Evolutionary conservation across 495 filamentous ascomycete genomes (phyloP), one percentile per base, ranked within the genome.

Genomic region (Jackrogersella minutella): DNA sequence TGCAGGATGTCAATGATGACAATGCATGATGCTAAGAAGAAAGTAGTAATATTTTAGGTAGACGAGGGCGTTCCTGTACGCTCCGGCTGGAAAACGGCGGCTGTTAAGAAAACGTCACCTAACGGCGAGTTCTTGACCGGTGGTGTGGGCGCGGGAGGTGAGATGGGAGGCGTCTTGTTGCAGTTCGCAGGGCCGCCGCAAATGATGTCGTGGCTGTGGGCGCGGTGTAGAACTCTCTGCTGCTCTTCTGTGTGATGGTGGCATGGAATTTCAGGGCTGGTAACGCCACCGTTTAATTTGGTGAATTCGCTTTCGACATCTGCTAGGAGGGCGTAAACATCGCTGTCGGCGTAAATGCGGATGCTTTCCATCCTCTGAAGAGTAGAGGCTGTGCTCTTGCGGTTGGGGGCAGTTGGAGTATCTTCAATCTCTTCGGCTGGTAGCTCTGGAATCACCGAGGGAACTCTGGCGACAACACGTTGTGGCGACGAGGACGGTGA

Each of bases 341-440:
- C 85, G 52, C 80, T 80, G 65, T 86, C 87, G 26, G 87, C 88
- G 59, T 89, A 90, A 63, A 90, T 84, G 59, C 84, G 85, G 62
- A 91, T 91, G 53, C 86, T 89, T 72, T 90, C 82, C 21, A 84
- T 85, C 10, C 78, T 62, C 52, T 70, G 62, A 65, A 77, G 36
- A 54, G 76, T 52, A 24, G 67, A 73, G 28, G 40, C 60, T n/a
- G 59, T 53, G 39, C 60, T 70, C 41, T 73, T 49, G 2, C 63
- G 77, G 56, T 16, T 71, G 16, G 13, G 69, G 21, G 16, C 54
- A 5, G 58, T 57, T 2, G 52, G 28, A 31, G 49, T 64, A 5
- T 72, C 73, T 24, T 76, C 73, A 56, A 73, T 62, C 62, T 83
- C 80, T 24, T 78, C 74, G 3, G 73, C 46, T 13, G 79, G 80